Percentiles rank a stretch among this genome's conserved stretches.
phyloP scores from a whole-genome alignment of 257 asterid species.

The Plantago elongata region DNA sequence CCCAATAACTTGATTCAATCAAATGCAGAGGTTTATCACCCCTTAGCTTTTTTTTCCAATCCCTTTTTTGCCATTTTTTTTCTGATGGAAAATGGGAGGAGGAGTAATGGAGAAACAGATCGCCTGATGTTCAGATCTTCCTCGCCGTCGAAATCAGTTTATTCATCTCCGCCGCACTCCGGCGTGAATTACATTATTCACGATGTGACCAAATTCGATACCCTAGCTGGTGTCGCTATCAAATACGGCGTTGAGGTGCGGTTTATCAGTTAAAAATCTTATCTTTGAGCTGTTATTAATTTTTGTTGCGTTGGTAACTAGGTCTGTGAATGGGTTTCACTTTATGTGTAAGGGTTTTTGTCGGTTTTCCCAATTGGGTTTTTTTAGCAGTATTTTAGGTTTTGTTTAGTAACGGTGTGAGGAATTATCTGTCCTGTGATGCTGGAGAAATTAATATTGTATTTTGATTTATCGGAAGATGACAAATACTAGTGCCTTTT shows the following conservation, averaged over 20 bases:
- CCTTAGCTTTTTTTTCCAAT: neutral
- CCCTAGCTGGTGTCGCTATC: constrained; percentile 73
- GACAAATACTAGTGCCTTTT: no score
- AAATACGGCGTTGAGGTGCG: constrained; percentile 81
- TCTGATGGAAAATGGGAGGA: constrained; percentile 32
- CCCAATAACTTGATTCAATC: neutral
- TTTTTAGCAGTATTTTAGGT: no score
- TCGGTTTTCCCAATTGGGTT: no score
- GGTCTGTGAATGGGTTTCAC: no score
- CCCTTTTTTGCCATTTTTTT: neutral
- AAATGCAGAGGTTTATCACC: neutral
- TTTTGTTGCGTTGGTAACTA: neutral
- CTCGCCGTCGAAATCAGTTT: constrained; percentile 31
- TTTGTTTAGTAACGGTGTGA: no score
- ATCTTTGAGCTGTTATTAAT: neutral
- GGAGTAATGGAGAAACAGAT: constrained; percentile 25
- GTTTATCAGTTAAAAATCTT: constrained; percentile 1
- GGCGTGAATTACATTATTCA: constrained; percentile 43
- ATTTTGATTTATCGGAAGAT: no score
- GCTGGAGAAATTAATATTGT: no score
- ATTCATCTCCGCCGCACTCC: constrained; percentile 28
- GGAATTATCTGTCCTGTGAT: no score
- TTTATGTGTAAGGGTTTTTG: no score
- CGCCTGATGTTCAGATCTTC: constrained; percentile 28
- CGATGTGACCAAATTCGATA: constrained; percentile 54